A percentile compares a stretch with the other conserved stretches of the same genome.
These are phyloP conservation scores for Pyrus betulifolia DNA, from an alignment of 306 rosid species.

Conservation along the genomic window DNA sequence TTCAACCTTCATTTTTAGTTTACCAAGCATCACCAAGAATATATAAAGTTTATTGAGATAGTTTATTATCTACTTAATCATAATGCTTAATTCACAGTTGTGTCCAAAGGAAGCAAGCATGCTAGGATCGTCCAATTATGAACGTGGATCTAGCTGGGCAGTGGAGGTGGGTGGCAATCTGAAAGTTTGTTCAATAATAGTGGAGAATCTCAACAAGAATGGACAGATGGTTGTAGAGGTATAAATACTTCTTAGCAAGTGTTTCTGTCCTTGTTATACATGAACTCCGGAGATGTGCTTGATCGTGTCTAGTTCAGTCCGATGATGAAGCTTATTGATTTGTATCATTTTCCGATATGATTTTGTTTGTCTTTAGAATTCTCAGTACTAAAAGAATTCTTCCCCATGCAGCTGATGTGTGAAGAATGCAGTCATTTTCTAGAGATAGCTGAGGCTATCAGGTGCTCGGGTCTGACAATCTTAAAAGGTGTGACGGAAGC, in stretches of 20 bases:
- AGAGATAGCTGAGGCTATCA: slow-evolving; percentile 90
- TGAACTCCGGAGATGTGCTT: not conserved
- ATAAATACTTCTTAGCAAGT: not conserved
- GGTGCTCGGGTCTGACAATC: slow-evolving; percentile 71
- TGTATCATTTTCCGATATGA: not conserved
- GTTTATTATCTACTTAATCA: not conserved
- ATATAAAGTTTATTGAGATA: not conserved
- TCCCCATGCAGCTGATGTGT: slow-evolving; percentile 65
- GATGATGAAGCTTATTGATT: not conserved
- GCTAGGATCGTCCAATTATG: slow-evolving; percentile 46
- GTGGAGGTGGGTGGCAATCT: slow-evolving; percentile 93
- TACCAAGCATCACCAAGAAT: not conserved
- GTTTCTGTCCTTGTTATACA: not conserved
- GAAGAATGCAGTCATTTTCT: slow-evolving; percentile 95
- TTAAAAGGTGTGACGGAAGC: slow-evolving; percentile 77
- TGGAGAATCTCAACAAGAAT: slow-evolving; percentile 75
- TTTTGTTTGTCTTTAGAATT: not conserved
- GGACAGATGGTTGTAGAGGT: slow-evolving; percentile 99
- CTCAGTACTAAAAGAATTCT: slow-evolving; percentile 10
- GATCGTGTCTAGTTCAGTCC: not conserved
- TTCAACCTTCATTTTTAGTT: not conserved
- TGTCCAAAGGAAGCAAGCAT: slow-evolving; percentile 50
- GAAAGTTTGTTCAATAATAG: slow-evolving; percentile 75
- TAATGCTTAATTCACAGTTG: slow-evolving; percentile 37
- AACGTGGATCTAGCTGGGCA: slow-evolving; percentile 93